A percentile compares a stretch with the other conserved stretches of the same genome.
Evolutionary conservation across 192 early-diverging fungal genomes (phyloP).

Genomic region (Mortierella alpina): DNA sequence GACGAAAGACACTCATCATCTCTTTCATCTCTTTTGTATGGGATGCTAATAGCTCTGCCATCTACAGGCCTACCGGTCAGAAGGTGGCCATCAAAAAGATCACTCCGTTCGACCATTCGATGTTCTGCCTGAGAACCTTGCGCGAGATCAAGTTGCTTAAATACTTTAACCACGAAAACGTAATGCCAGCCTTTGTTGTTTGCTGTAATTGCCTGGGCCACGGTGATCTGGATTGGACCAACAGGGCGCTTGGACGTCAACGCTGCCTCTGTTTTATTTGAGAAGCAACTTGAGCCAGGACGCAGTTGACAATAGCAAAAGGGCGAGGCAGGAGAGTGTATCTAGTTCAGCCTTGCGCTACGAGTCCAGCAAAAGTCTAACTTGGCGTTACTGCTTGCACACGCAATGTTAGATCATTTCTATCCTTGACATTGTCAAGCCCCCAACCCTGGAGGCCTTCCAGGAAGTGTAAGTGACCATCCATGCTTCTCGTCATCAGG

Average conservation of each 20-base stretch:
- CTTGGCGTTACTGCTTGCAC: no score
- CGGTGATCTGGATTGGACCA: not conserved
- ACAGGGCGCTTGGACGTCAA: not conserved
- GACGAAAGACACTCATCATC: no score
- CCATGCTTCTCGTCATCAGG: not conserved
- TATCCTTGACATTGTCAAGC: slow-evolving; percentile 92
- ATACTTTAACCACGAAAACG: slow-evolving; percentile 88
- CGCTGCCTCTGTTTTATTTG: no score
- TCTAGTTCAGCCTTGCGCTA: no score
- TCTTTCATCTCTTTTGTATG: not conserved
- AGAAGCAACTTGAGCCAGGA: not conserved
- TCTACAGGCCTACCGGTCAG: slow-evolving; percentile 81
- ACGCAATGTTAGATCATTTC: slow-evolving; percentile 78
- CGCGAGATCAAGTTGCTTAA: slow-evolving; percentile 88
- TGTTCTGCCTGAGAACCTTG: slow-evolving; percentile 85
- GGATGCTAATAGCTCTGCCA: slow-evolving; percentile 71
- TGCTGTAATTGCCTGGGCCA: not conserved
- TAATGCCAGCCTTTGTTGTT: slow-evolving; percentile 35
- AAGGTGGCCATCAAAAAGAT: slow-evolving; percentile 96
- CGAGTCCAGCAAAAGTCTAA: no score
- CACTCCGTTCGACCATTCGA: slow-evolving; percentile 84
- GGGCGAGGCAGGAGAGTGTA: no score
- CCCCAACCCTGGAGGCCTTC: slow-evolving; percentile 81
- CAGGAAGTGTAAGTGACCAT: slow-evolving; percentile 80
- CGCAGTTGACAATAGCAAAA: not conserved